Conservation (phyloP, 495 filamentous ascomycete genomes). For the Xylaria curta region DNA sequence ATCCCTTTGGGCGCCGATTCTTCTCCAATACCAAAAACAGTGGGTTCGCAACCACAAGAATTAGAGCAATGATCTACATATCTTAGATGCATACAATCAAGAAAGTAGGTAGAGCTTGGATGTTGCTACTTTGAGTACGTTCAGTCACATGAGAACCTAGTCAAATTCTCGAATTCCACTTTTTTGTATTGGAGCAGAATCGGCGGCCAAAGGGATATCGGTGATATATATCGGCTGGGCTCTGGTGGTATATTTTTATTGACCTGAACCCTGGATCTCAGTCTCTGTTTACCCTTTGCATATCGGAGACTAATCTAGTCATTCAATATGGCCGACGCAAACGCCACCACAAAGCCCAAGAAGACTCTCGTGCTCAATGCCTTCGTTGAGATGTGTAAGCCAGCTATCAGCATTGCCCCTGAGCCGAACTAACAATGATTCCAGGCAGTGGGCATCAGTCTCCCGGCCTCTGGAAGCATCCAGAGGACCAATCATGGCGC, state of each 20-base stretch:
- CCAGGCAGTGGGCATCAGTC: slow-evolving; percentile 66
- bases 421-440: slow-evolving; percentile 9
- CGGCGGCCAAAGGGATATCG: slow-evolving; percentile 3
- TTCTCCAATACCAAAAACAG: slow-evolving; percentile 7
- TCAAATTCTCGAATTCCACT: neutral
- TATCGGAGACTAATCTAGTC: slow-evolving; percentile 8
- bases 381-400: slow-evolving; percentile 63
- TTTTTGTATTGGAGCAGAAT: slow-evolving; percentile 5
- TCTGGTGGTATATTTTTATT: slow-evolving; percentile 13
- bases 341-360: slow-evolving; percentile 40
- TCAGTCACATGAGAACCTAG: neutral
- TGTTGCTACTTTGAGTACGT: slow-evolving; percentile 1
- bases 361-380: slow-evolving; percentile 70
- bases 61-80: slow-evolving; percentile 6
- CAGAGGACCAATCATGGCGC: slow-evolving; percentile 57
- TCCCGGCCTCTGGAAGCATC: slow-evolving; percentile 67
- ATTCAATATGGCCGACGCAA: slow-evolving; percentile 16
- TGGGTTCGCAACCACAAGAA: neutral
- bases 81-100: slow-evolving; percentile 2
- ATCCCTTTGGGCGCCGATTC: neutral
- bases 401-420: neutral
- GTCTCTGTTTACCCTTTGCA: slow-evolving; percentile 9
- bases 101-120: slow-evolving; percentile 8
- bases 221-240: slow-evolving; percentile 1
- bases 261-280: neutral